phyloP scores from a whole-genome alignment of 2,329 filamentous ascomycete genomes.

The Thelonectria rubi region DNA sequence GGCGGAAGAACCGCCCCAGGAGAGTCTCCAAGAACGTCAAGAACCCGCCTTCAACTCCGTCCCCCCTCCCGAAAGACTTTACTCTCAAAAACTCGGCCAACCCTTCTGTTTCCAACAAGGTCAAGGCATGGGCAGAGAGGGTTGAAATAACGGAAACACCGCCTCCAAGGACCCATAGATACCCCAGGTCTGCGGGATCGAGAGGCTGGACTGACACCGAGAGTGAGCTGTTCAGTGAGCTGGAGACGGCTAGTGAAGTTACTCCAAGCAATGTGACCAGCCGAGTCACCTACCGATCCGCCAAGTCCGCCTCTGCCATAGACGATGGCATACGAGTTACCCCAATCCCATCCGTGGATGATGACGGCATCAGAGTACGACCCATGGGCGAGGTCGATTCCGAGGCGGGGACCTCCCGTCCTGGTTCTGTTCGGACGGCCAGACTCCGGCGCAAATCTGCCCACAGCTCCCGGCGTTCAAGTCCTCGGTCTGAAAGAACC shows the following conservation, averaged over 20 bases:
- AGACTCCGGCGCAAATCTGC: slow-evolving; percentile 43
- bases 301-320: slow-evolving; percentile 39
- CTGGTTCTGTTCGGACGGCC: slow-evolving; percentile 33
- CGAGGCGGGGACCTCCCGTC: slow-evolving; percentile 35
- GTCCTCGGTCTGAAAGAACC: slow-evolving; percentile 43
- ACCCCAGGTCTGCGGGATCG: slow-evolving; percentile 48
- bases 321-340: slow-evolving; percentile 57
- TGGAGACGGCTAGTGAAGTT: slow-evolving; percentile 42
- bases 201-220: slow-evolving; percentile 40
- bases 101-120: slow-evolving; percentile 65
- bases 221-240: slow-evolving; percentile 42
- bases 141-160: slow-evolving; percentile 60
- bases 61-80: slow-evolving; percentile 66
- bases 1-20: slow-evolving; percentile 70
- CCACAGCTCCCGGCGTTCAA: slow-evolving; percentile 38
- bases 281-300: slow-evolving; percentile 34
- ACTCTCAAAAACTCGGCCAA: slow-evolving; percentile 62
- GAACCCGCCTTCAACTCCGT: slow-evolving; percentile 34
- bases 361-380: slow-evolving; percentile 46
- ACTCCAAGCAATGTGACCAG: slow-evolving; percentile 42
- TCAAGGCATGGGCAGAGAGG: slow-evolving; percentile 68
- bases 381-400: slow-evolving; percentile 44
- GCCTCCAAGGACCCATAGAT: slow-evolving; percentile 49
- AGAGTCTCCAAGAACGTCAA: slow-evolving; percentile 50
- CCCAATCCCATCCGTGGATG: slow-evolving; percentile 46